Percentiles rank a stretch among this genome's conserved stretches.
Conservation (phyloP, 139 green algal genomes). For the Pedinophyceae sp. region DNA sequence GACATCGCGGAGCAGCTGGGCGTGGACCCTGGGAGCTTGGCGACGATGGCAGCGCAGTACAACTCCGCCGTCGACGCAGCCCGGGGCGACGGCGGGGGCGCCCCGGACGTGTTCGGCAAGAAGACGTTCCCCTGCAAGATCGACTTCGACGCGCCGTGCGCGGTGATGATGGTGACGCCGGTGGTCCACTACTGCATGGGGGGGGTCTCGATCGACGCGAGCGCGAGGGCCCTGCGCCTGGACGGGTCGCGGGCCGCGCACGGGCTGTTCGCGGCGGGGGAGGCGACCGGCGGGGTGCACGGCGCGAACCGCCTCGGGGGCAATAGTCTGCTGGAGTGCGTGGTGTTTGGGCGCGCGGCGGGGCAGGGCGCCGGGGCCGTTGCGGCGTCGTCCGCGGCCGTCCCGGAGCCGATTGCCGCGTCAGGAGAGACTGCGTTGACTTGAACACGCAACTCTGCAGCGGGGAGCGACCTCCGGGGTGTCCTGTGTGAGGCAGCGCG, state of each 20-base stretch:
- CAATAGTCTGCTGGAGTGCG: slow-evolving; percentile 61
- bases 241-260: background rate
- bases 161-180: slow-evolving; percentile 34
- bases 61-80: too few species aligned
- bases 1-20: too few species aligned
- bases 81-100: slow-evolving; percentile 5
- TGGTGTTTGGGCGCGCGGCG: too few species aligned
- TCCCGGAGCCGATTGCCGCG: too few species aligned
- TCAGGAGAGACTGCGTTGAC: too few species aligned
- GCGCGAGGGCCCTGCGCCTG: slow-evolving; percentile 7
- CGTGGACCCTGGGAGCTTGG: too few species aligned
- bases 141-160: slow-evolving; percentile 14
- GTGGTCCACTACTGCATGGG: slow-evolving; percentile 77
- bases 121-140: slow-evolving; percentile 26
- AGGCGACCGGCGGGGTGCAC: slow-evolving; percentile 57
- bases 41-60: too few species aligned
- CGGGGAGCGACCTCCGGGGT: too few species aligned
- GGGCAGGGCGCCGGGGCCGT: too few species aligned
- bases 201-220: slow-evolving; percentile 27
- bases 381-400: too few species aligned
- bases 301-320: slow-evolving; percentile 55
- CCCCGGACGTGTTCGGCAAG: slow-evolving; percentile 37
- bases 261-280: slow-evolving; percentile 51
- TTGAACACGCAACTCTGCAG: too few species aligned
- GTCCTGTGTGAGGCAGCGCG: too few species aligned